Evolutionary conservation across 73 alveolate genomes (phyloP).

Genomic region (Tetrahymena malaccensis): DNA sequence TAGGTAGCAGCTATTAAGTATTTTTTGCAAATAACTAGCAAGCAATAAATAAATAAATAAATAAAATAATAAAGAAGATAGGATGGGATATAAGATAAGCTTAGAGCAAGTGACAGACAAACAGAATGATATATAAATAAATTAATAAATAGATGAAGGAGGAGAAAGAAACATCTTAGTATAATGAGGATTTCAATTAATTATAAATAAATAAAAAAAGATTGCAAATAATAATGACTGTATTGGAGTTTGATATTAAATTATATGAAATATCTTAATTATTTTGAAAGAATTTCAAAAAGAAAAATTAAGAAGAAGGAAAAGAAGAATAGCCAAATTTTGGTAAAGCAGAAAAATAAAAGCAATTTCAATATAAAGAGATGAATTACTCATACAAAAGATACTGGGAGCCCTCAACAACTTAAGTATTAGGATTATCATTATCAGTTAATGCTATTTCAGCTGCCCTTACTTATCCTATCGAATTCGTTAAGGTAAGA

Average conservation of each 20-base stretch:
- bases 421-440: conserved; percentile 26
- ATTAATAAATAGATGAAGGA: neutral
- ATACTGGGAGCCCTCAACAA: conserved; percentile 44
- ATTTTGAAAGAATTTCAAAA: neutral
- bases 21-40: neutral
- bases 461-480: conserved; percentile 21
- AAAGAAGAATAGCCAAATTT: neutral
- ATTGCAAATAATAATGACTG: neutral
- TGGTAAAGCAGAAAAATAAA: neutral
- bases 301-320: neutral
- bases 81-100: neutral
- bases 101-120: neutral
- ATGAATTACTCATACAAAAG: conserved; percentile 44
- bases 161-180: neutral
- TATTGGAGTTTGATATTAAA: neutral
- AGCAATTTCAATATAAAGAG: neutral
- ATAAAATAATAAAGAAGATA: neutral
- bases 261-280: neutral
- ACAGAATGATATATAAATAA: neutral
- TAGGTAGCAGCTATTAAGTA: neutral
- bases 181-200: neutral
- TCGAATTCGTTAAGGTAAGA: conserved; percentile 38
- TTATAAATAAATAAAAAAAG: neutral
- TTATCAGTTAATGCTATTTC: conserved; percentile 29
- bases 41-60: neutral